Evolutionary conservation across 768 basidiomycete species (phyloP), one percentile per base, ranked within the genome.

Genomic region (Hericium rajendrae): DNA sequence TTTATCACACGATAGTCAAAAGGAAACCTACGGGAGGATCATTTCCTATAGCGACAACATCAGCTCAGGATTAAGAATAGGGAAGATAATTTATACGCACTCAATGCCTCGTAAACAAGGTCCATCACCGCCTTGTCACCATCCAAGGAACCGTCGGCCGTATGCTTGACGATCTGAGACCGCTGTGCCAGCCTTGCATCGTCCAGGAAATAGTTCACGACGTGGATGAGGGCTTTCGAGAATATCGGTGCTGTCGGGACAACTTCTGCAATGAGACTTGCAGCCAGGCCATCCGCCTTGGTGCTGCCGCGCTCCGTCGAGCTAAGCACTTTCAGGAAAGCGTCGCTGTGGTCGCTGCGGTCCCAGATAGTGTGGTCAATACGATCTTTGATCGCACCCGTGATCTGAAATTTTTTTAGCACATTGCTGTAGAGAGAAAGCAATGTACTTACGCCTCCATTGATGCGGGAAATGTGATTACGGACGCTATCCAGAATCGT

Each of bases 131-230:
- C 8, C 5, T 53, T 26, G 24, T 62, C 49, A 4, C 26, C 32
- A 4, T 38, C 15, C 0, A 26, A 12, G 37, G 40, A 24, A 6
- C 24, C 18, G 20, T 0, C 8, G 22, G 56, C 46, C 13, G 49
- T 56, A 10, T 58, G 38, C 15, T 20, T 22, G 15, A 51, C 32
- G 15, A 63, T 58, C 46, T 43, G 1, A 22, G 38, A 38, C 16
- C 56, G 53, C 22, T 53, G 13, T 3, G 46, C 28, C n/a, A 18
- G 38, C 28, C 28, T 48, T 26, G 48, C 20, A 24, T 6, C 20
- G 10, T 74, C 70, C 13, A 86, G 69, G 62, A 81, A 88, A 68
- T 80, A 85, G 63, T 85, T 73, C 51, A 88, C 72, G 22, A 84
- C 75, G 55, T 78, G 76, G 3, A 78, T 73, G 43, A 86, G 67